phyloP scores from a whole-genome alignment of 2,329 filamentous ascomycete genomes.

The Curvularia hawaiiensis region DNA sequence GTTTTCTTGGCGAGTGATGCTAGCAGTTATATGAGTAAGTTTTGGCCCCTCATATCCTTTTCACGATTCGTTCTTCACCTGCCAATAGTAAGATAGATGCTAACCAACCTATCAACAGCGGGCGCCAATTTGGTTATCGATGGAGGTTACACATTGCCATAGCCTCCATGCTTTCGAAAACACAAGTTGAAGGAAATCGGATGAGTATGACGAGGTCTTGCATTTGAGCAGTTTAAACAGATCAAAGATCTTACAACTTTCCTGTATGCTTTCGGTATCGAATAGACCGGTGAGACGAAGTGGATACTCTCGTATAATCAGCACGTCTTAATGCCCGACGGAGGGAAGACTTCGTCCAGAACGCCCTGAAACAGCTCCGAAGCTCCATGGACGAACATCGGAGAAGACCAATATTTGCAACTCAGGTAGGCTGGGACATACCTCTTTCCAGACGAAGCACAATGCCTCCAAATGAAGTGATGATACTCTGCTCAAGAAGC shows the following conservation, averaged over 20 bases:
- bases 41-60: neutral
- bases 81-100: neutral
- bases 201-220: neutral
- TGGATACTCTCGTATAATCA: neutral
- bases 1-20: constrained; percentile 20
- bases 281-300: neutral
- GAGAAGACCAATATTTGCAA: neutral
- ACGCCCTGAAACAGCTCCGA: neutral
- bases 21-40: constrained; percentile 22
- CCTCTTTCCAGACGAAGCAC: neutral
- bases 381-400: neutral
- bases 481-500: neutral
- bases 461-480: neutral
- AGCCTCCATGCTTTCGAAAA: neutral
- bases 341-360: neutral
- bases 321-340: neutral
- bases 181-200: too few species aligned
- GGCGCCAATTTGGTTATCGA: constrained; percentile 5
- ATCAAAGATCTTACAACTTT: neutral
- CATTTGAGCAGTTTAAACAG: neutral
- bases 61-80: too few species aligned
- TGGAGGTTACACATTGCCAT: constrained; percentile 1
- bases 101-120: neutral
- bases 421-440: neutral
- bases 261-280: neutral